Evolutionary conservation across 2,329 filamentous ascomycete genomes (phyloP).

Genomic region (Epichloe amarillans): DNA sequence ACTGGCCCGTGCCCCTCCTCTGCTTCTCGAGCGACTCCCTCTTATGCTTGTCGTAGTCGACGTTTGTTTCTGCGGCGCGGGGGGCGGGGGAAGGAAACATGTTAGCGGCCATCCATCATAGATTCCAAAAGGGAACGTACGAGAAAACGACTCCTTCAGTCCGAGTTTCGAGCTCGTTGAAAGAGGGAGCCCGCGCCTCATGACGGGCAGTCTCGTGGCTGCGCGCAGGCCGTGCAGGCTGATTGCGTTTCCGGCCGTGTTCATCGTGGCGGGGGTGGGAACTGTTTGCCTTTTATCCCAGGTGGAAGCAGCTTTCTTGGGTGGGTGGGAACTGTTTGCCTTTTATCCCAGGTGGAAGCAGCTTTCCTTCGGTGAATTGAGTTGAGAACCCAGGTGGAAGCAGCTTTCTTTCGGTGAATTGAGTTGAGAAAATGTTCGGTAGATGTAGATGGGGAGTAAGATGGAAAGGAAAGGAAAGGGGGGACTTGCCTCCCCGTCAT

Average conservation of each 20-base stretch:
- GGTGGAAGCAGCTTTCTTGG: neutral
- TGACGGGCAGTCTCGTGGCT: slow-evolving; percentile 10
- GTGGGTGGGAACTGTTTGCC: neutral
- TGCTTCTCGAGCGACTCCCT: slow-evolving; percentile 51
- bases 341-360: no score
- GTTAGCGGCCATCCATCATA: neutral
- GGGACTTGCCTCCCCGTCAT: neutral
- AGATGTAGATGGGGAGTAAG: neutral
- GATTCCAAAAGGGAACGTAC: slow-evolving; percentile 11
- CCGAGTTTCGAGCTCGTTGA: slow-evolving; percentile 16
- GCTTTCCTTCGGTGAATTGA: no score
- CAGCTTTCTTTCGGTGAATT: neutral
- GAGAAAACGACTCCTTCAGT: slow-evolving; percentile 24
- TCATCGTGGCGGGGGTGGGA: neutral
- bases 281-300: neutral
- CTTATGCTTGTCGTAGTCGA: slow-evolving; percentile 44
- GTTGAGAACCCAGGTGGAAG: no score
- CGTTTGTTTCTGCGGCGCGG: slow-evolving; percentile 17
- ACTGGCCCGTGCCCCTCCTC: slow-evolving; percentile 55
- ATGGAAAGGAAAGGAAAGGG: neutral
- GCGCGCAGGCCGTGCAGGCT: slow-evolving; percentile 13
- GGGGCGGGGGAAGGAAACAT: no score
- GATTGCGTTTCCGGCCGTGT: neutral
- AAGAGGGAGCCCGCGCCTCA: slow-evolving; percentile 13
- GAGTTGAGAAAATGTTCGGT: neutral